Evolutionary conservation across 352 stramenopile genomes (phyloP).

Genomic region (Phytophthora pisi): DNA sequence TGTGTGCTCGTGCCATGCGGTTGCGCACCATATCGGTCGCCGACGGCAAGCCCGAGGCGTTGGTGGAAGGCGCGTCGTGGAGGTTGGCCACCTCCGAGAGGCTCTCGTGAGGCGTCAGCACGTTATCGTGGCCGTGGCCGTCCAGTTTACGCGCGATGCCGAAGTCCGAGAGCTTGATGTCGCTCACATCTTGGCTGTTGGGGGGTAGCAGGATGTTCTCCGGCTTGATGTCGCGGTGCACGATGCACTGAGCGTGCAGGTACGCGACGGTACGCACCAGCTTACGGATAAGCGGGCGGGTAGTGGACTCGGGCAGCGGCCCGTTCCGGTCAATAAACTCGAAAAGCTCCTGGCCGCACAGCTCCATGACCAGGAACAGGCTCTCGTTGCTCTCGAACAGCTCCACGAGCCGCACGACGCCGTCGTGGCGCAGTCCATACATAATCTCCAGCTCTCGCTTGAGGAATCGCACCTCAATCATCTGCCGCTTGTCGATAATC

Average conservation of each 20-base stretch:
- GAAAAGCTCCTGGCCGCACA: constrained; percentile 83
- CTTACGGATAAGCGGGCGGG: constrained; percentile 69
- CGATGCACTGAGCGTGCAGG: constrained; percentile 82
- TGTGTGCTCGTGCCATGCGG: constrained; percentile 75
- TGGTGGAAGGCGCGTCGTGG: constrained; percentile 39
- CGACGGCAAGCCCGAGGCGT: constrained; percentile 19
- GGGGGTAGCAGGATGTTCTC: constrained; percentile 80
- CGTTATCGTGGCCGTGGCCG: constrained; percentile 49
- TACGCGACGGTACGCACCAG: constrained; percentile 85
- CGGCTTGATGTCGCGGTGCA: constrained; percentile 88
- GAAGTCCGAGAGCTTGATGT: constrained; percentile 87
- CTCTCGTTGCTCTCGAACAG: constrained; percentile 78
- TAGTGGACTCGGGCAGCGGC: constrained; percentile 67
- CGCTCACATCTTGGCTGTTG: constrained; percentile 60
- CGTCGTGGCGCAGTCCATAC: constrained; percentile 72
- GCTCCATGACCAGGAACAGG: constrained; percentile 84
- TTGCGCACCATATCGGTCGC: constrained; percentile 54
- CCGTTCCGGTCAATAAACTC: constrained; percentile 82
- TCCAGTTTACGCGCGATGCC: constrained; percentile 82
- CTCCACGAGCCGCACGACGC: constrained; percentile 79
- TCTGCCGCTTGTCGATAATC: constrained; percentile 86
- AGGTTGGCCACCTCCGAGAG: constrained; percentile 69
- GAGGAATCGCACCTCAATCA: constrained; percentile 81
- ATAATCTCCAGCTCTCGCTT: constrained; percentile 91
- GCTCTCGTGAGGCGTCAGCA: constrained; percentile 75